These are phyloP conservation scores for Typha latifolia DNA, from an alignment of 176 grass and related monocot genomes.

Conservation along the genomic window DNA sequence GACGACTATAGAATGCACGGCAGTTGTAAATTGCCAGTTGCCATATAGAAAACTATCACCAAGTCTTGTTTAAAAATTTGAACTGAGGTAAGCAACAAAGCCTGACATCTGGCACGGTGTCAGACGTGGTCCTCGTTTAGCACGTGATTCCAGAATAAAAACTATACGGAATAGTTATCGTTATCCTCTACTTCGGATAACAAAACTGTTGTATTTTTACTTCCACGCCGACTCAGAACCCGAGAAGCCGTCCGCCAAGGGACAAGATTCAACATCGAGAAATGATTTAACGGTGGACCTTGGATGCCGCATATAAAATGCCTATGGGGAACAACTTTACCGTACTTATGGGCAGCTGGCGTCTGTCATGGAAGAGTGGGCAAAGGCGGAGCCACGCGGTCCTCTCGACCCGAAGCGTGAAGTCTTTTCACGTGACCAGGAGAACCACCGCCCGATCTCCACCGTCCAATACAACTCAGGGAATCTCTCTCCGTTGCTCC, in stretches of 20 bases:
- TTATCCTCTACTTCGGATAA: neutral
- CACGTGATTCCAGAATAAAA: slow-evolving; percentile 20
- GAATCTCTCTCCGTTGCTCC: too few relatives aligned
- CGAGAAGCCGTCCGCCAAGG: neutral
- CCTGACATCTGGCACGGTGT: neutral
- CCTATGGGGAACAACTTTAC: neutral
- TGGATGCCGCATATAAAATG: neutral
- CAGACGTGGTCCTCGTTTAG: slow-evolving; percentile 13
- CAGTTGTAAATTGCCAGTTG: too few relatives aligned
- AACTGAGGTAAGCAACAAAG: neutral
- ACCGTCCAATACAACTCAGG: neutral
- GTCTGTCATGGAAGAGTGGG: neutral
- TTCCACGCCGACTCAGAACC: neutral
- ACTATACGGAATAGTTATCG: neutral
- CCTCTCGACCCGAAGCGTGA: neutral
- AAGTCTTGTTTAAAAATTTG: neutral
- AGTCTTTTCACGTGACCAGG: neutral
- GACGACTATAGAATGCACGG: too few relatives aligned
- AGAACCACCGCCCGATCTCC: neutral
- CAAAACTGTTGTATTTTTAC: neutral
- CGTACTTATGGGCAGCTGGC: neutral
- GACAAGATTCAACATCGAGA: neutral
- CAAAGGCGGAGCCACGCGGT: neutral
- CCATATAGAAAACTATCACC: too few relatives aligned
- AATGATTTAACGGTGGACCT: neutral